phyloP scores from a whole-genome alignment of 129 eudicot genomes.

The Apium graveolens region DNA sequence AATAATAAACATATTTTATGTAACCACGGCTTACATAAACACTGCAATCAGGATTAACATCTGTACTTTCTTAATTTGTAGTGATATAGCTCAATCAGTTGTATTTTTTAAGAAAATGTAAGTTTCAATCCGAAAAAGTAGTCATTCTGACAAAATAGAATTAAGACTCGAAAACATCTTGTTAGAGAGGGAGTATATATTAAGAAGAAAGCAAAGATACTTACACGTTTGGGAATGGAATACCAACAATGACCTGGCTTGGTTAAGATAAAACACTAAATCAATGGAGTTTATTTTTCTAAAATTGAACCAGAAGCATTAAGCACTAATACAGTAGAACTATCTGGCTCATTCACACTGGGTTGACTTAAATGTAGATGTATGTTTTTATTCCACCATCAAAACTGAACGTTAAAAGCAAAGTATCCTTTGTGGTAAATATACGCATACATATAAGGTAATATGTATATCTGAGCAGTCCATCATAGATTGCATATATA shows the following conservation, averaged over 20 bases:
- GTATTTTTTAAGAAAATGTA: background rate
- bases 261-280: conserved; percentile 35
- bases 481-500: background rate
- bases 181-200: background rate
- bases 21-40: background rate
- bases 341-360: background rate
- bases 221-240: conserved; percentile 95
- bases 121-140: background rate
- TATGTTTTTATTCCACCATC: background rate
- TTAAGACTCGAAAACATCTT: background rate
- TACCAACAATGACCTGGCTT: conserved; percentile 76
- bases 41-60: background rate
- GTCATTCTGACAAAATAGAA: background rate
- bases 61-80: background rate
- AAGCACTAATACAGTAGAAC: background rate
- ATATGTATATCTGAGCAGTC: background rate
- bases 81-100: background rate
- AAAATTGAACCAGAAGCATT: background rate
- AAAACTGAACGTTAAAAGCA: background rate
- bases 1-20: background rate
- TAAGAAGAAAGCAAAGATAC: conserved; percentile 18
- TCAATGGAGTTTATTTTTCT: background rate
- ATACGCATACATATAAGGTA: background rate
- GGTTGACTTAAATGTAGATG: background rate
- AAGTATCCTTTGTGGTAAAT: background rate